Base-by-base conservation (phyloP, 1,284 basidiomycete species). In the Rhodotorula sp. region DNA sequence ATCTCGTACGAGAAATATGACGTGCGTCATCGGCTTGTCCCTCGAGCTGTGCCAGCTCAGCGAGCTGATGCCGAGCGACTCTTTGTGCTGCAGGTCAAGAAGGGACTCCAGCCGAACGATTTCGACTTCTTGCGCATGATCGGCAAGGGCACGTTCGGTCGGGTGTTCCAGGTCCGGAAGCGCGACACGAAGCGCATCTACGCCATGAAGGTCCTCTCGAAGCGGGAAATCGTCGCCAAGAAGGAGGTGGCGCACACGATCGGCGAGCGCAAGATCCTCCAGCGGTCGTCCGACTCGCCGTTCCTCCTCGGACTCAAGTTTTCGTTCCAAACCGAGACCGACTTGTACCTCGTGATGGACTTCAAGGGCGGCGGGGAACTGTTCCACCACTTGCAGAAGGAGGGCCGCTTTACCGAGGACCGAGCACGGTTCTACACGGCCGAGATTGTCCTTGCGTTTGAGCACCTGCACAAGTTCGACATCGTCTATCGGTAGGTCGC, bases 221-320 rank as follows among this genome's bases (percentile, higher is more conserved):
- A 99, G 85, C 94, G 93, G 83, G 97, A 99, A 82, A 99, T 99
- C 78, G 89, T 98, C 68, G 92, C 93, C 60, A 99, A 98, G 85
- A 99, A 99, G 83, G 97, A 99, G 82, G 94, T 99, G 55, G 94
- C 94, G 10, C 97, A 99, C 81, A 99, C 95, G 21, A 98, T 99
- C 76, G 97, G 97, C 79, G 97, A 99, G 83, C 90, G 97, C 82
- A 97, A 98, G 85, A 99, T 99, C 79, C 87, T 99, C 31, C 95
- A 99, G 81, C 88, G 92, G 68, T 95, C 92, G 47, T 84, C 95
- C 61, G 93, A 97, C 77, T 95, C 90, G 47, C 97, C 97, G 0
- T 99, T 99, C 87, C 87, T 99, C 54, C 93, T 99, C 70, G 97
- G 97, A 21, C 86, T 99, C 80, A 99, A 99, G 83, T 99, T 99